Evolutionary conservation across 192 early-diverging fungal genomes (phyloP).

Genomic region (Geranomyces michiganensis): DNA sequence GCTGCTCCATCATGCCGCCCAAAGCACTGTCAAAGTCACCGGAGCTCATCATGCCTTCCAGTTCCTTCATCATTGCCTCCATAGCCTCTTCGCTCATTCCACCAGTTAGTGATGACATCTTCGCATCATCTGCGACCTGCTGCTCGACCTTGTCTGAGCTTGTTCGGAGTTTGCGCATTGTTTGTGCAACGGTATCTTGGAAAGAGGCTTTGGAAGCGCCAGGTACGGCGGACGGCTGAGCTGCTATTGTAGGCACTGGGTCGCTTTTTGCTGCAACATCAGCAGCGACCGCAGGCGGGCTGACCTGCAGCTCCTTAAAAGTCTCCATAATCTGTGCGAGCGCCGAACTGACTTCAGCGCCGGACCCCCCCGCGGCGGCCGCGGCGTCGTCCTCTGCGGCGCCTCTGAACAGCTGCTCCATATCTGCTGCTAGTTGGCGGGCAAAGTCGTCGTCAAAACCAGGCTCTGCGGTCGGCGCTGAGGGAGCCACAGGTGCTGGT

Average conservation of each 20-base stretch:
- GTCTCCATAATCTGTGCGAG: constrained; percentile 29
- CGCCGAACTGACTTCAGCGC: constrained; percentile 16
- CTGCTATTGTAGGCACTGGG: constrained; percentile 50
- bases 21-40: constrained; percentile 85
- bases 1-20: constrained; percentile 85
- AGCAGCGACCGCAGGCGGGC: not conserved
- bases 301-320: constrained; percentile 27
- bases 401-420: constrained; percentile 26
- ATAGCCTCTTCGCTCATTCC: constrained; percentile 67
- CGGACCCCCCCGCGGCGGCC: not conserved
- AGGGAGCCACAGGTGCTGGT: not conserved
- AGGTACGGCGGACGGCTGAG: not conserved
- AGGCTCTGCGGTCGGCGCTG: constrained; percentile 16
- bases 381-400: constrained; percentile 14
- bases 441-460: constrained; percentile 39
- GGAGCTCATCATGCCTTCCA: constrained; percentile 75
- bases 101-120: constrained; percentile 24
- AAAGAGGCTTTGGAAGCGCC: constrained; percentile 48
- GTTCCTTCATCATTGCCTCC: constrained; percentile 83
- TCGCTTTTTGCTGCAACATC: not conserved
- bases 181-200: constrained; percentile 86
- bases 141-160: constrained; percentile 79
- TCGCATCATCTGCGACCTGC: constrained; percentile 33
- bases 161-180: constrained; percentile 85
- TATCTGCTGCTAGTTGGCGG: constrained; percentile 34